phyloP scores from a whole-genome alignment of 176 grass and related monocot genomes.

The Canna indica region DNA sequence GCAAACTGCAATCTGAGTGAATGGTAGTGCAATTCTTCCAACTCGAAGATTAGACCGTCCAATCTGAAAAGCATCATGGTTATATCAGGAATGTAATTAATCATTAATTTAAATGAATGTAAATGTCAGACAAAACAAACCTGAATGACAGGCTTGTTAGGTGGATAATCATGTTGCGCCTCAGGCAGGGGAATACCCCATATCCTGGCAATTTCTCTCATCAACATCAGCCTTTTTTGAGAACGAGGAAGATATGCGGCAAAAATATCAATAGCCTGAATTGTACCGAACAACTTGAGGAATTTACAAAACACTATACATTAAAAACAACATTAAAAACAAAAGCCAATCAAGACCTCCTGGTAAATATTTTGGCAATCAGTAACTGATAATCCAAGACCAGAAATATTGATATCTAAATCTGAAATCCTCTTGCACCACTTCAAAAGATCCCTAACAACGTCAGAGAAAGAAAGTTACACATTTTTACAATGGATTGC shows the following conservation, averaged over 20 bases:
- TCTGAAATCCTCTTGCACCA: constrained; percentile 87
- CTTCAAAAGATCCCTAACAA: constrained; percentile 77
- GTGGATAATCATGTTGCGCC: constrained; percentile 29
- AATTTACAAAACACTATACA: constrained; percentile 1
- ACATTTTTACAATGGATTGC: neutral
- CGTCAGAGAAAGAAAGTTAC: constrained; percentile 5
- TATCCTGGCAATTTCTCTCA: constrained; percentile 54
- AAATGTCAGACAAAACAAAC: constrained; percentile 26
- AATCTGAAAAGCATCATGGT: constrained; percentile 37
- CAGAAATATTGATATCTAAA: constrained; percentile 35
- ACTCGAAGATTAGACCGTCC: constrained; percentile 44
- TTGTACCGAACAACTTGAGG: constrained; percentile 15
- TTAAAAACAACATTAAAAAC: neutral
- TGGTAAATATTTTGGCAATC: constrained; percentile 51
- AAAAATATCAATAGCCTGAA: constrained; percentile 82
- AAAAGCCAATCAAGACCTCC: constrained; percentile 44
- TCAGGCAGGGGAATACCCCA: constrained; percentile 33
- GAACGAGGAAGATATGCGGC: constrained; percentile 44
- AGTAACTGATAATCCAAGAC: constrained; percentile 34
- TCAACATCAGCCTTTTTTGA: constrained; percentile 48
- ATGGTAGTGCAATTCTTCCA: constrained; percentile 69
- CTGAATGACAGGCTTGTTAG: constrained; percentile 64
- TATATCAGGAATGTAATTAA: constrained; percentile 11
- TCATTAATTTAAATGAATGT: neutral
- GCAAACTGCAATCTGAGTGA: constrained; percentile 35